These are phyloP conservation scores for Cenococcum geophilum DNA, from an alignment of 495 filamentous ascomycete genomes.

Conservation along the genomic window DNA sequence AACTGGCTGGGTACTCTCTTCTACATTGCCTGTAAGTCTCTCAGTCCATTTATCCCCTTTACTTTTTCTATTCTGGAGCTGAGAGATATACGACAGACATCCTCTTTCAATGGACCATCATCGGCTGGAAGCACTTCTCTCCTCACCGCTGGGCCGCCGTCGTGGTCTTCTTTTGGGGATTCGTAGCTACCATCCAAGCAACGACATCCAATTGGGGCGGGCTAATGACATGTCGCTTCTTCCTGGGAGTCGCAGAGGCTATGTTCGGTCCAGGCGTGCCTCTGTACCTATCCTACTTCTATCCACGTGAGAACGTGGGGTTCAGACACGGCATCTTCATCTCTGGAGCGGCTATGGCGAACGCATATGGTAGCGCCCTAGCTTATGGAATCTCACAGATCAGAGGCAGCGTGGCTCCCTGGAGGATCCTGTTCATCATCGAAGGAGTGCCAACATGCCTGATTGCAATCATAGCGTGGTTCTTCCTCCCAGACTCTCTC, in stretches of 20 bases:
- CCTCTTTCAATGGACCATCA: slow-evolving; percentile 33
- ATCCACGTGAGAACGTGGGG: slow-evolving; percentile 22
- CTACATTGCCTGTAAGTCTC: slow-evolving; percentile 36
- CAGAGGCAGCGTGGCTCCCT: slow-evolving; percentile 2
- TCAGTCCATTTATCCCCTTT: neutral
- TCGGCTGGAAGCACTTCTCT: slow-evolving; percentile 35
- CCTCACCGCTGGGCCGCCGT: slow-evolving; percentile 32
- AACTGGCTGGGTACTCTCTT: slow-evolving; percentile 39
- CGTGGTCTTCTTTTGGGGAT: slow-evolving; percentile 34
- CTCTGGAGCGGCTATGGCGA: slow-evolving; percentile 21
- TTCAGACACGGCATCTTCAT: slow-evolving; percentile 21
- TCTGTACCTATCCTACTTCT: slow-evolving; percentile 36
- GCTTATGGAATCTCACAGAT: slow-evolving; percentile 35
- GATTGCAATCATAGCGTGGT: slow-evolving; percentile 17
- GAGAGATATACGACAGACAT: slow-evolving; percentile 23
- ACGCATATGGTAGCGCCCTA: slow-evolving; percentile 26
- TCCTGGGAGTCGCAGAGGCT: slow-evolving; percentile 46
- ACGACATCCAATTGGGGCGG: slow-evolving; percentile 25
- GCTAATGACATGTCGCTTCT: slow-evolving; percentile 47
- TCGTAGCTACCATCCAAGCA: slow-evolving; percentile 33
- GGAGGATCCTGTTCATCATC: slow-evolving; percentile 18
- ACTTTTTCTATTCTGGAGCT: neutral
- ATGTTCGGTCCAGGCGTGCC: slow-evolving; percentile 42
- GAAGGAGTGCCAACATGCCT: slow-evolving; percentile 18
- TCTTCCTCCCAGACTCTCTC: slow-evolving; percentile 23